phyloP scores from a whole-genome alignment of 2,329 filamentous ascomycete species.

The Endocalyx cinctus region DNA sequence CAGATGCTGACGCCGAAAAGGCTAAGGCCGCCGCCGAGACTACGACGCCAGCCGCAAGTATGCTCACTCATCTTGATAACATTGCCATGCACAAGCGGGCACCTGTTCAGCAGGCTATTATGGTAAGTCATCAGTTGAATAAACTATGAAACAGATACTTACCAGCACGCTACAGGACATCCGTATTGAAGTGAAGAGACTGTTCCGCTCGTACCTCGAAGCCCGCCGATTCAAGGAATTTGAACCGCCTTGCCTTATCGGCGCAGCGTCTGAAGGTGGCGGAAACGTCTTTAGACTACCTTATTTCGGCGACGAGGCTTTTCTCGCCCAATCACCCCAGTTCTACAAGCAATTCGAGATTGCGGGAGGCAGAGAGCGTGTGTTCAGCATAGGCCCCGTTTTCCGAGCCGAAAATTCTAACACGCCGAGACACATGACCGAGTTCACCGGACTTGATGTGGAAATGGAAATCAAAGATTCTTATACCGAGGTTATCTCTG shows the following conservation, averaged over 20 bases:
- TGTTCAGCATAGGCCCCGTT: conserved; percentile 75
- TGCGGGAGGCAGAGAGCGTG: conserved; percentile 70
- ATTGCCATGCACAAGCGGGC: conserved; percentile 88
- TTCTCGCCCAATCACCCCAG: conserved; percentile 74
- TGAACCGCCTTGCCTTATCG: conserved; percentile 85
- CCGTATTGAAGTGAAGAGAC: conserved; percentile 54
- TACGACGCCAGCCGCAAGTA: conserved; percentile 75
- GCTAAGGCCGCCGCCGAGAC: conserved; percentile 63
- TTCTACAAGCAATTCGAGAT: conserved; percentile 89
- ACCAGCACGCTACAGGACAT: too few relatives aligned
- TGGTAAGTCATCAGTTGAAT: too few relatives aligned
- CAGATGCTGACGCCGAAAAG: conserved; percentile 30
- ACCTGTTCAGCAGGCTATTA: conserved; percentile 81
- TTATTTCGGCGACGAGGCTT: conserved; percentile 84
- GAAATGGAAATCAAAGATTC: conserved; percentile 82
- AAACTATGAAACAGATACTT: too few relatives aligned
- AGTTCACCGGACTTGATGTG: conserved; percentile 84
- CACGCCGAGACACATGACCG: conserved; percentile 79
- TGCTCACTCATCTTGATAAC: conserved; percentile 86
- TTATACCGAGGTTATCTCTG: conserved; percentile 69
- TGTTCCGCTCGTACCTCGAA: conserved; percentile 77
- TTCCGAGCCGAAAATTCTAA: conserved; percentile 86
- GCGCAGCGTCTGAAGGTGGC: conserved; percentile 87
- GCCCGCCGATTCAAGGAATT: conserved; percentile 74
- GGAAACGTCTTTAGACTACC: conserved; percentile 85